Evolutionary conservation across 805 yeast genomes (phyloP), one percentile per base, ranked within the genome.

Genomic region (Metschnikowia aberdeeniae): DNA sequence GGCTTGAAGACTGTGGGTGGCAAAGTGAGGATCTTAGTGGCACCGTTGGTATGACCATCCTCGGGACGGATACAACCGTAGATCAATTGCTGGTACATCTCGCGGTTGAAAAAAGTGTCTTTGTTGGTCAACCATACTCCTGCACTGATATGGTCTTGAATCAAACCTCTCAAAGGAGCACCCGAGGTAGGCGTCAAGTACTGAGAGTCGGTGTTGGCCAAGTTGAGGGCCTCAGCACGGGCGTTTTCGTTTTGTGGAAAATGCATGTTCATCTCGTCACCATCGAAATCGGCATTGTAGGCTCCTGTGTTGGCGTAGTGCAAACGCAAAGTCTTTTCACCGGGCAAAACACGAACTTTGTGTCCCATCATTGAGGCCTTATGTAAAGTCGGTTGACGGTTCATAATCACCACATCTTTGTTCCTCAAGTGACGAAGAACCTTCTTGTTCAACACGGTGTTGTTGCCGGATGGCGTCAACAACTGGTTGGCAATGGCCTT

Each of bases 351-450:
- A 60, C 97, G 81, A 36, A 93, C 99, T 62, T 84, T 87, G 70
- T 93, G 99, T 56, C 99, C 99, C 99, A 93, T 93, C 97, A 93
- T 93, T 26, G 99, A 95, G 38, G 99, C 99, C 72, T 93, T 93
- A 73, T 93, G 99, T 64, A 93, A 77, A 12, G 99, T 92, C 39
- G 99, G 99, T 73, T 93, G 99, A 75, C 99, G 90, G 72, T 93
- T 93, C 98, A 95, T 93, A 34, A 95, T 67, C 40, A 95, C 98
- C 49, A 93, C 90, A 68, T 95, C 99, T 53, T 89, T 84, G 70
- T 95, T 92, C 52, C 85, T 84, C 63, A 93, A 88, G 64, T 93
- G 99, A 63, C 99, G 82, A 67, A 75, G 85, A 34, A 93, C 99
- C 69, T 93, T 93, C 63, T 93, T 93, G 74, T 88, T 89, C 50